phyloP scores from a whole-genome alignment of 1,139 yeast genomes.

The Saccharomyces hybrid region DNA sequence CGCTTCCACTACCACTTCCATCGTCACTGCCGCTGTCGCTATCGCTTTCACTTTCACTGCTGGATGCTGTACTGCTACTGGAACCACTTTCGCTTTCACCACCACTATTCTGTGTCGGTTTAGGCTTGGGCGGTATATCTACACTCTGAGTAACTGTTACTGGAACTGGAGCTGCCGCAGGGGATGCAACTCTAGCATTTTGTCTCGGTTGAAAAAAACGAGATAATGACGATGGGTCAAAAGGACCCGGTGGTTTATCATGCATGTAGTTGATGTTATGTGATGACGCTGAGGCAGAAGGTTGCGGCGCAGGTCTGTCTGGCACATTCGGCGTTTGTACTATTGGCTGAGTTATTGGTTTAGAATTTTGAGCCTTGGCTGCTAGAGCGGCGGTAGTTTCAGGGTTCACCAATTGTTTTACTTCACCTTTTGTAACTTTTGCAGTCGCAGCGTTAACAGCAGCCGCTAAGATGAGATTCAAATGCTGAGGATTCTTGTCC shows the following conservation, averaged over 20 bases:
- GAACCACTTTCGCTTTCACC: conserved; percentile 8
- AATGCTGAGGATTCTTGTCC: conserved; percentile 81
- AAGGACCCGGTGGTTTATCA: conserved; percentile 11
- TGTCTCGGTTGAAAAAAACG: conserved; percentile 33
- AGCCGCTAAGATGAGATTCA: conserved; percentile 72
- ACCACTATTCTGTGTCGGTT: conserved; percentile 7
- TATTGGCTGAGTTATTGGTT: conserved; percentile 6
- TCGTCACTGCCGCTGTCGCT: conserved; percentile 6
- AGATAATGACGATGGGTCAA: conserved; percentile 32
- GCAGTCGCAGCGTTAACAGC: conserved; percentile 75
- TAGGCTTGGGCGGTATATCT: conserved; percentile 4
- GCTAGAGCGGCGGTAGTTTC: conserved; percentile 10
- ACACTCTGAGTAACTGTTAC: conserved; percentile 17
- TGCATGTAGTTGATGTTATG: not conserved
- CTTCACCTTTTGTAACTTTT: conserved; percentile 45
- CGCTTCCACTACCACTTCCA: conserved; percentile 7
- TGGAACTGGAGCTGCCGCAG: conserved; percentile 16
- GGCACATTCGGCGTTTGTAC: conserved; percentile 8
- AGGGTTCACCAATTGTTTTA: conserved; percentile 33
- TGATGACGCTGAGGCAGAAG: not conserved
- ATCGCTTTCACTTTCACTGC: conserved; percentile 1
- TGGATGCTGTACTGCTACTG: not conserved
- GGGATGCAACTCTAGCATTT: conserved; percentile 15
- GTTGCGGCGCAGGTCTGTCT: conserved; percentile 5
- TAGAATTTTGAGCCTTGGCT: conserved; percentile 9